Percentiles rank a stretch among this genome's conserved stretches.
Conservation (phyloP, 805 yeast genomes). For the Lipomyces sp. region DNA sequence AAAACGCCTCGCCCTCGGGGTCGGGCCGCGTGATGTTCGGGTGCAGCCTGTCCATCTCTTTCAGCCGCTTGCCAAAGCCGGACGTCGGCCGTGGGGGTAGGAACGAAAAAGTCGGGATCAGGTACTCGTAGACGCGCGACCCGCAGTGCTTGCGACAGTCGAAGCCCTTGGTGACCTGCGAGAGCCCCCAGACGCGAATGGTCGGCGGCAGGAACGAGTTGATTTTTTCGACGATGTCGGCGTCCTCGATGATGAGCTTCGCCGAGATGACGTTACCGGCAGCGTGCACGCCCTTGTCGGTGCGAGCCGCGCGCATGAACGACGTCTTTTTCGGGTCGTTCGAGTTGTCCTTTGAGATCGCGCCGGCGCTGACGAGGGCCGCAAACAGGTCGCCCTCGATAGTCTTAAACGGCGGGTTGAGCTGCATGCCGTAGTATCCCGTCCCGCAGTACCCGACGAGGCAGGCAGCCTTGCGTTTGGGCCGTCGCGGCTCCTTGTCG, state of each 20-base stretch:
- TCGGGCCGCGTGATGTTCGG: conserved; percentile 13
- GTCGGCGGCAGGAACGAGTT: conserved; percentile 76
- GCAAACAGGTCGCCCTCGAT: conserved; percentile 85
- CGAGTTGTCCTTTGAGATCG: conserved; percentile 79
- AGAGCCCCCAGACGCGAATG: conserved; percentile 89
- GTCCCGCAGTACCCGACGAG: conserved; percentile 94
- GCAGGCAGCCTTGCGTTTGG: conserved; percentile 81
- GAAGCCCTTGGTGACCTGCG: conserved; percentile 82
- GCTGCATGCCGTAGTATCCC: conserved; percentile 94
- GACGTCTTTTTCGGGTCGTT: conserved; percentile 80
- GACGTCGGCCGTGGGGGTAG: conserved; percentile 85
- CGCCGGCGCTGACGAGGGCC: conserved; percentile 84
- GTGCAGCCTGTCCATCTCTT: conserved; percentile 1
- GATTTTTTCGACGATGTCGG: conserved; percentile 66
- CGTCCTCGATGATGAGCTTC: conserved; percentile 81
- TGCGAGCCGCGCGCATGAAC: conserved; percentile 59
- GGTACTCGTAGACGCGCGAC: conserved; percentile 90
- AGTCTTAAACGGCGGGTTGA: conserved; percentile 79
- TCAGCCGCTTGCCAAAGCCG: conserved; percentile 45
- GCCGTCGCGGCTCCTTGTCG: conserved; percentile 40
- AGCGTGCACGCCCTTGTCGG: conserved; percentile 97
- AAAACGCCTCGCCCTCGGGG: conserved; percentile 20
- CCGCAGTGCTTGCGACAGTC: conserved; percentile 95
- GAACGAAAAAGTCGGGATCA: conserved; percentile 86
- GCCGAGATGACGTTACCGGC: conserved; percentile 88